Conservation (phyloP, 2,329 filamentous ascomycete species). For the Drechslera avenae region DNA sequence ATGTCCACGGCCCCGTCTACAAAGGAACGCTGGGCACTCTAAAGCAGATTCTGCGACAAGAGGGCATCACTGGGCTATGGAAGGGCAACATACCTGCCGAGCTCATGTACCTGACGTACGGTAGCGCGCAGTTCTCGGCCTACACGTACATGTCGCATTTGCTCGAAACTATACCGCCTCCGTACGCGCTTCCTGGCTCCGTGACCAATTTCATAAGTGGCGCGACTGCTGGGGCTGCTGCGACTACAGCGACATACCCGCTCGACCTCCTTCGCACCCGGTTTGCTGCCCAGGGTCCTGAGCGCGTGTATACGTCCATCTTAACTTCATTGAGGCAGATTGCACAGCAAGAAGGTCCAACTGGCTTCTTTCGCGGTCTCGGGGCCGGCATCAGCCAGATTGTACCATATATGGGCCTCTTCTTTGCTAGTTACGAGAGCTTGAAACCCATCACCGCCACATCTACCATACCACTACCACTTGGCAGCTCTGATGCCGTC, state of each 20-base stretch:
- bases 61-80: constrained; percentile 87
- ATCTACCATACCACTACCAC: constrained; percentile 64
- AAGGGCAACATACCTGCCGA: constrained; percentile 98
- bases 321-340: constrained; percentile 74
- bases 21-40: constrained; percentile 79
- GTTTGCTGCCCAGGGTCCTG: constrained; percentile 89
- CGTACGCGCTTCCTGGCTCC: constrained; percentile 63
- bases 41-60: constrained; percentile 74
- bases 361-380: constrained; percentile 87
- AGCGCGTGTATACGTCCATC: constrained; percentile 79
- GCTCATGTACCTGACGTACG: constrained; percentile 90
- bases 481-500: constrained; percentile 80
- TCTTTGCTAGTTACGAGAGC: constrained; percentile 88
- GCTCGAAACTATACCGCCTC: constrained; percentile 60
- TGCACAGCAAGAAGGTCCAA: constrained; percentile 70
- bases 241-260: constrained; percentile 86
- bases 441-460: constrained; percentile 57
- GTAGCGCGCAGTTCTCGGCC: constrained; percentile 84
- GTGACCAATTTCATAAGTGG: constrained; percentile 83
- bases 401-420: constrained; percentile 94
- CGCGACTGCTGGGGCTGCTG: constrained; percentile 78
- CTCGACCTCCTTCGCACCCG: constrained; percentile 90
- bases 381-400: constrained; percentile 84
- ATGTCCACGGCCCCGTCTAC: constrained; percentile 59
- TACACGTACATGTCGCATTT: constrained; percentile 77